Evolutionary conservation across 2,329 filamentous ascomycete species (phyloP).

Genomic region (Emergomyces orientalis): DNA sequence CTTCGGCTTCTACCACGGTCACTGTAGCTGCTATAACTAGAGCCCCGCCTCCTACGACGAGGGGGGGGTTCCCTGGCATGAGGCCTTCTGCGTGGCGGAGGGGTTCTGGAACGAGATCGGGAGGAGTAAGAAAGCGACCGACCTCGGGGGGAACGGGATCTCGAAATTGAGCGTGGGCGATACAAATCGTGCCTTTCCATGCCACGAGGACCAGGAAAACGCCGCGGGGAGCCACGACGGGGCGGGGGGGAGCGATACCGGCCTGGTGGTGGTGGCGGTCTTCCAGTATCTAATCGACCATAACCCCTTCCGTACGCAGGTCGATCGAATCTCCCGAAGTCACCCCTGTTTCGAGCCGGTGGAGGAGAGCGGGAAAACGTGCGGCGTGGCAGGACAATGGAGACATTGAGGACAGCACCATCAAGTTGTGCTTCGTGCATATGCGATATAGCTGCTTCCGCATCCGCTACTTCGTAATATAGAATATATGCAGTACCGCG

Average conservation of each 20-base stretch:
- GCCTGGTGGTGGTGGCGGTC: conserved; percentile 17
- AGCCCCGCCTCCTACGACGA: conserved; percentile 45
- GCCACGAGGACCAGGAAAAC: conserved; percentile 31
- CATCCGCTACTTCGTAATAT: conserved; percentile 65
- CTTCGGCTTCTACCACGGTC: conserved; percentile 42
- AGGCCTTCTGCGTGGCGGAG: conserved; percentile 31
- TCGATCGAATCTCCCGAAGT: conserved; percentile 45
- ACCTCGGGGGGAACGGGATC: conserved; percentile 32
- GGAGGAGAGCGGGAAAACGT: conserved; percentile 76
- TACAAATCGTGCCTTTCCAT: conserved; percentile 48
- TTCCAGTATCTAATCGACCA: conserved; percentile 19
- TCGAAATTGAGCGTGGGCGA: conserved; percentile 50
- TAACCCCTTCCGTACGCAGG: conserved; percentile 27
- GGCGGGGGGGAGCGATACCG: conserved; percentile 28
- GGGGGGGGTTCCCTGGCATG: conserved; percentile 29
- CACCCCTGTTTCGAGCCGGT: conserved; percentile 53
- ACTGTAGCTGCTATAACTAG: conserved; percentile 51
- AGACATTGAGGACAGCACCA: conserved; percentile 72
- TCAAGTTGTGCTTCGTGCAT: conserved; percentile 98
- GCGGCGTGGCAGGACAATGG: conserved; percentile 73
- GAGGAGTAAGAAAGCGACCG: conserved; percentile 30
- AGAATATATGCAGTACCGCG: conserved; percentile 90
- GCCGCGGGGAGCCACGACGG: conserved; percentile 23
- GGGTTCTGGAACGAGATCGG: conserved; percentile 35
- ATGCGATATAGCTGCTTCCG: conserved; percentile 80